A percentile compares a stretch with the other conserved stretches of the same genome.
These are phyloP conservation scores for Aspergillus nomiae DNA, from an alignment of 2,329 filamentous ascomycete genomes.

Conservation along the genomic window DNA sequence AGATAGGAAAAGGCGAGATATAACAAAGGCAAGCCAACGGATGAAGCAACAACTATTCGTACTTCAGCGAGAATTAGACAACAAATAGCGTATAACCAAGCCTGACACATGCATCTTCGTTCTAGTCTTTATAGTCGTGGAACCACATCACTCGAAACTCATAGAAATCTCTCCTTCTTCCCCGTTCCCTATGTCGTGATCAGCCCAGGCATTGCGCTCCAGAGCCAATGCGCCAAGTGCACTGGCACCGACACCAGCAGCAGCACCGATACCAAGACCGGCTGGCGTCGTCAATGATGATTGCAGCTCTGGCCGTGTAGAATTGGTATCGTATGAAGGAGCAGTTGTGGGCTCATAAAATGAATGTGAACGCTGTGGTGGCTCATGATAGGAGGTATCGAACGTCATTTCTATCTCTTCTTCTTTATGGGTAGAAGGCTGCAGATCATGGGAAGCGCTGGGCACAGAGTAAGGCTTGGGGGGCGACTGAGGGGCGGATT, in stretches of 20 bases:
- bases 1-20: background rate
- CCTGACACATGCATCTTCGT: slow-evolving; percentile 4
- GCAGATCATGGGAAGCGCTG: slow-evolving; percentile 12
- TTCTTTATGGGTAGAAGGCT: slow-evolving; percentile 24
- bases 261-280: slow-evolving; percentile 24
- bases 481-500: slow-evolving; percentile 20
- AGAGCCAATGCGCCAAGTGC: slow-evolving; percentile 34
- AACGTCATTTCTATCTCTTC: slow-evolving; percentile 68
- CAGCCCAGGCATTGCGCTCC: slow-evolving; percentile 69
- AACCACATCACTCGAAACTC: slow-evolving; percentile 69
- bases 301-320: slow-evolving; percentile 30
- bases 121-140: slow-evolving; percentile 15
- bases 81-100: slow-evolving; percentile 7
- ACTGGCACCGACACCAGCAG: slow-evolving; percentile 24
- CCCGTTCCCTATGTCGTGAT: slow-evolving; percentile 66
- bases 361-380: slow-evolving; percentile 22
- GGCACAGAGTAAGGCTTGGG: slow-evolving; percentile 19
- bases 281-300: slow-evolving; percentile 36
- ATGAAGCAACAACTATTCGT: background rate
- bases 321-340: slow-evolving; percentile 12
- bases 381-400: slow-evolving; percentile 62
- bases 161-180: slow-evolving; percentile 76
- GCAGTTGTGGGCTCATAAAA: slow-evolving; percentile 17
- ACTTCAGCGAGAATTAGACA: background rate
- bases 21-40: background rate